Base-by-base conservation (phyloP, 768 basidiomycete species). In the Leccinum truebloodii region DNA sequence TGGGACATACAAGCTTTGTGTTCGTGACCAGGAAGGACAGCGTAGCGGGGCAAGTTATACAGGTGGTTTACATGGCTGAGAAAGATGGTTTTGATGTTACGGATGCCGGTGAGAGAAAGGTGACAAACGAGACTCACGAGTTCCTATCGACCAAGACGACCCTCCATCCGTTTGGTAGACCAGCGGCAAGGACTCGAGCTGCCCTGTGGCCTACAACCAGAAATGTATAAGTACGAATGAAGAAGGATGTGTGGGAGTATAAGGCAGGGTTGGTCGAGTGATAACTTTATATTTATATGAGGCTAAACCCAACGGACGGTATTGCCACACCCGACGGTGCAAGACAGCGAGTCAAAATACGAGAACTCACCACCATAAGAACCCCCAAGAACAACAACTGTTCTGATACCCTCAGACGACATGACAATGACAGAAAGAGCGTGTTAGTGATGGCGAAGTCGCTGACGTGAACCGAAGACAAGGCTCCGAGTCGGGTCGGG, bases 121-220 rank as follows among this genome's bases (percentile, higher is more conserved):
- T 57, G 57, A 53, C 14, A 49, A 7, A 24, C 13, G 52, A 58
- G 12, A 75, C 81, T 61, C 71, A 85, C 80, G 80, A 82, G 67
- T 89, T 87, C 52, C 84, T 75, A 63, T 87, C 86, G 39, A 88
- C 76, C 13, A 87, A 69, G 4, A 87, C 75, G 26, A 88, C 75
- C 28, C 80, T 77, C 83, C 85, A 84, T 16, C 72, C 80, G 14
- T 75, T 70, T 5, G 85, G 84, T 18, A 86, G 69, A 13, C 74
- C 75, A 9, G 79, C 72, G 8, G 81, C 79, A 37, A 87, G 78
- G 18, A 82, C 49, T 58, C 80, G 80, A 4, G 82, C 80, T 0
- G 82, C 83, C 44, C 78, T 76, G 28, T 76, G 76, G 32, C 85
- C 84, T 84, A 58, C 34, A 30, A 14, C 24, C 49, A 34, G 10